A percentile compares a stretch with the other conserved stretches of the same genome.
Evolutionary conservation across 441 rosid species (phyloP).

Genomic region (Erodium moschatum): DNA sequence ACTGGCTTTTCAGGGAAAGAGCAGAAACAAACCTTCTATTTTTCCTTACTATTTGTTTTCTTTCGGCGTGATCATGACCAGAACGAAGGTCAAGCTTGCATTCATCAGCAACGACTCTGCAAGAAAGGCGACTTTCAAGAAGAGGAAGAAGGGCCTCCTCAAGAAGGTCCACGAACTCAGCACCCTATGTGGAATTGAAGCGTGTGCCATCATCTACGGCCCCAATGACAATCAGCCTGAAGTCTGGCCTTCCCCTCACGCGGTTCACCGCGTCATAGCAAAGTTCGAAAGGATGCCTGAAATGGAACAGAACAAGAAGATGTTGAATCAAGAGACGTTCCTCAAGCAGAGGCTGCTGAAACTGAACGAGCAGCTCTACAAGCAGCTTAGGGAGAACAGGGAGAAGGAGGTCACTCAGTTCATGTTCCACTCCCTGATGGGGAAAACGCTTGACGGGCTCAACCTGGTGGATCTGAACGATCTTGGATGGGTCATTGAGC

Average conservation of each 20-base stretch:
- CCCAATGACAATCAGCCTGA: conserved; percentile 32
- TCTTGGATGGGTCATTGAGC: neutral
- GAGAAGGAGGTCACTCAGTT: neutral
- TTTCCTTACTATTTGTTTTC: neutral
- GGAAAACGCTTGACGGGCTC: neutral
- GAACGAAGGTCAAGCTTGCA: conserved; percentile 36
- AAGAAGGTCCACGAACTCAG: conserved; percentile 52
- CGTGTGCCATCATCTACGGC: conserved; percentile 48
- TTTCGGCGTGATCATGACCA: conserved; percentile 7
- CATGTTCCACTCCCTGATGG: neutral
- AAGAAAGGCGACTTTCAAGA: conserved; percentile 42
- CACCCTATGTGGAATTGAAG: conserved; percentile 50
- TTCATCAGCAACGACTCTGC: conserved; percentile 36
- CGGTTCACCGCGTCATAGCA: conserved; percentile 19
- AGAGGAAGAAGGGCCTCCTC: conserved; percentile 46
- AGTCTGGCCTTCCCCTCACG: conserved; percentile 37
- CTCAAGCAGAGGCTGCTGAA: conserved; percentile 16
- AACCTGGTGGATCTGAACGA: conserved; percentile 3
- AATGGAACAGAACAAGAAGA: conserved; percentile 26
- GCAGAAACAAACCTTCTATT: neutral
- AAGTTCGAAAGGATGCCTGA: conserved; percentile 24
- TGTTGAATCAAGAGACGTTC: conserved; percentile 30
- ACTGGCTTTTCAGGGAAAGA: neutral
- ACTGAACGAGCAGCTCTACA: conserved; percentile 16
- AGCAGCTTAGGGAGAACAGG: conserved; percentile 8